Base-by-base conservation (phyloP, 2,329 filamentous ascomycete species). In the Verticillium alfalfae region DNA sequence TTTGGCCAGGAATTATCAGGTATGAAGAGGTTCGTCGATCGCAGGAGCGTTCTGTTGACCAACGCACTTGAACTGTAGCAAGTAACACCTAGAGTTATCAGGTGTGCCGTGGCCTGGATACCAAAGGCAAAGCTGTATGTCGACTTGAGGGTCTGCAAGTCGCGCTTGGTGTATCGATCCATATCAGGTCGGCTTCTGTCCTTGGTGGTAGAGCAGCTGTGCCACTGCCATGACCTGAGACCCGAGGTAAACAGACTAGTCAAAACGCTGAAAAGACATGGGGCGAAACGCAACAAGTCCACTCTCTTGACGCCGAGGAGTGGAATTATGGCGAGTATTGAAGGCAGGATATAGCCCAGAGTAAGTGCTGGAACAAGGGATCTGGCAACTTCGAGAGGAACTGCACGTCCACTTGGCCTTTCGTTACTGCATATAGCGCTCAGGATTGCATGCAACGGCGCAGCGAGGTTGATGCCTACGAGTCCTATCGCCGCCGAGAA, bases 281-380 rank as follows among this genome's bases (percentile, higher is more conserved):
- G 66, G 1, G 63, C 61, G 1, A 65, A 45, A 13, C 57, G 62
- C 54, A 59, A 64, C 54, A 12, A 66, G 39, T n/a, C 54, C 41
- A 16, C 57, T 57, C 60, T 62, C 60, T 60, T 26, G 26, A 4
- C 26, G 2, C 26, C 4, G 26, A 26, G 26, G 26, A 26, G 26
- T 26, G 26, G 26, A 26, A 26, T 26, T 26, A 61, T 62, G 6
- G 52, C 60, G 4, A 16, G 34, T 4, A 57, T 39, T 15, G 55
- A 58, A 4, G 67, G 65, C 1, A 69, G 15, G 26, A 67, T 37
- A 26, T 66, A 68, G 4, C 66, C 64, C 3, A 67, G 22, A 2
- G 49, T 59, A 0, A 68, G 18, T 9, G 67, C 64, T 0, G 65
- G 65, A 1, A 68, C 13, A 26, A 70, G 57, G 2, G 65, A 60